Evolutionary conservation across 1,139 yeast genomes (phyloP), one percentile per base, ranked within the genome.

Genomic region (Pichia sp.): DNA sequence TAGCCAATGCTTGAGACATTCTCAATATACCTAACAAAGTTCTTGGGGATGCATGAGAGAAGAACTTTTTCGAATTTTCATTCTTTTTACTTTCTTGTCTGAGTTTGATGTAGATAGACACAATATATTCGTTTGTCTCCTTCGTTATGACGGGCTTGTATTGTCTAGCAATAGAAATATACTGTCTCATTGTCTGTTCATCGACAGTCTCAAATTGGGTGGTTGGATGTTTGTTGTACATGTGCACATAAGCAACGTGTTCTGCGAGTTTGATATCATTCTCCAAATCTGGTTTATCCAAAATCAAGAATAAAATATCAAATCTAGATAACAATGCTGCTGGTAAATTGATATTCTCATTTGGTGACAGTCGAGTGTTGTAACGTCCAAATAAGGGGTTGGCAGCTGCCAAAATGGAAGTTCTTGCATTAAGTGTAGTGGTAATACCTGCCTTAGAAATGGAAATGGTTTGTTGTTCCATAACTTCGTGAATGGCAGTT

Each of bases 391-490:
- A 88, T 26, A 91, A 66, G 13, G 99, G 99, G 64, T 93, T 93
- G 7, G 99, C 99, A 24, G 98, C 98, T 0, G 99, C 98, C 45
- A 93, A 63, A 42, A 93, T 85, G 1, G 97, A 87, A 1, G 98
- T 77, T 59, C 99, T 74, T 11, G 99, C 98, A 58, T 93, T 93
- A 48, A 93, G 68, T 1, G 97, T 87, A 7, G 99, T 93, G 47
- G 94, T 85, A 50, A 93, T 91, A 49, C 99, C 99, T 3, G 98
- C 99, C 60, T 93, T 93, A 32, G 97, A 84, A 43, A 93, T 93
- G 22, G 96, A 85, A 45, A 93, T 91, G 3, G 98, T 93, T 62
- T 93, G 98, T 60, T 93, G 99, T 66, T 93, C 99, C 99, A 93
- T 93, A 30, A 93, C 99, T 67, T 91, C 98, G 62, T 91, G 98